Evolutionary conservation across 1,284 basidiomycete genomes (phyloP).

Genomic region (Apiotrichum laibachii): DNA sequence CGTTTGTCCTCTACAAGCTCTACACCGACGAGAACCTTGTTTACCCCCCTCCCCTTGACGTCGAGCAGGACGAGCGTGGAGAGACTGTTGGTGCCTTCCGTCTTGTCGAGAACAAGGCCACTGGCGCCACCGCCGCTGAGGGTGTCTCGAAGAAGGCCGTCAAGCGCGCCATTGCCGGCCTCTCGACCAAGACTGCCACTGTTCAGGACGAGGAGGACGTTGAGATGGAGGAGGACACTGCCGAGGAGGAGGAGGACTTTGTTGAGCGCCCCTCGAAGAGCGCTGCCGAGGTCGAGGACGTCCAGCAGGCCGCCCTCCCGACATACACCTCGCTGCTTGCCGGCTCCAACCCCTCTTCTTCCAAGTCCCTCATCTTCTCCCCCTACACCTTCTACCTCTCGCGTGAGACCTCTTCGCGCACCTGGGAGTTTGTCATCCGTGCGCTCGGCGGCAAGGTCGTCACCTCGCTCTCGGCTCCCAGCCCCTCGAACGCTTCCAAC

Average conservation of each 20-base stretch:
- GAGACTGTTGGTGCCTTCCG: conserved; percentile 88
- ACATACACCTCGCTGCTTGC: conserved; percentile 69
- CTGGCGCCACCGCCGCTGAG: conserved; percentile 33
- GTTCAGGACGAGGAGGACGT: conserved; percentile 40
- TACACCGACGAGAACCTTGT: conserved; percentile 91
- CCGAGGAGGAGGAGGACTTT: conserved; percentile 54
- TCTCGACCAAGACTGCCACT: conserved; percentile 34
- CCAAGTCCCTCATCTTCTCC: conserved; percentile 65
- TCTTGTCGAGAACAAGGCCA: conserved; percentile 62
- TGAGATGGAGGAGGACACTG: conserved; percentile 46
- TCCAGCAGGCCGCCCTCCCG: conserved; percentile 60
- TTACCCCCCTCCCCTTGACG: conserved; percentile 90
- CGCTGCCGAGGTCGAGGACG: conserved; percentile 51
- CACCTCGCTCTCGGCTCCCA: conserved; percentile 72
- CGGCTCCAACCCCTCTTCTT: conserved; percentile 54
- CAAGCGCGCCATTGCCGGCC: conserved; percentile 57
- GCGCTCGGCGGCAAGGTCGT: conserved; percentile 87
- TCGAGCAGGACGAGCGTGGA: conserved; percentile 76
- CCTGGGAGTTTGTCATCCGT: conserved; percentile 93
- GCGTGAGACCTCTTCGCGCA: conserved; percentile 83
- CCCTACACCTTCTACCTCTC: conserved; percentile 93
- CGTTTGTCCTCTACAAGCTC: conserved; percentile 95
- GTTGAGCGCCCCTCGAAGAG: conserved; percentile 61
- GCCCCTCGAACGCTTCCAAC: conserved; percentile 50
- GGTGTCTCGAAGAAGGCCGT: conserved; percentile 47